Conservation (phyloP, 441 rosid genomes). For the Erodium trifolium region DNA sequence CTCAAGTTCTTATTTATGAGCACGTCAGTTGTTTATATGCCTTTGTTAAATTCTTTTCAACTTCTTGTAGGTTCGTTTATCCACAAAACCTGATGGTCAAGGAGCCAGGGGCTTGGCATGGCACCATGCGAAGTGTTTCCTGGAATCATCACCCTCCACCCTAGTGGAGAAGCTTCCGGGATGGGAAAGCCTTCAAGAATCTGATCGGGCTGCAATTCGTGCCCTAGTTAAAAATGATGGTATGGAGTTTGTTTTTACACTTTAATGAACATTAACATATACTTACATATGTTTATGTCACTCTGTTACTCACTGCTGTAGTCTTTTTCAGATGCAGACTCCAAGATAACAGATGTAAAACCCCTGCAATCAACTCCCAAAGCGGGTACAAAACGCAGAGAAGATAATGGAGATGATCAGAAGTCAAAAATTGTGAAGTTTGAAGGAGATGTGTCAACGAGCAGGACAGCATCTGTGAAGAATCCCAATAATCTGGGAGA, state of each 20-base stretch:
- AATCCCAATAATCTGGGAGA: constrained; percentile 13
- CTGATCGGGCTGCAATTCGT: constrained; percentile 50
- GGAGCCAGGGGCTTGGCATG: constrained; percentile 67
- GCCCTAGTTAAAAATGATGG: neutral
- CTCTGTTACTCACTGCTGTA: neutral
- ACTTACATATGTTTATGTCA: too few species aligned
- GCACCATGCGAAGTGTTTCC: constrained; percentile 77
- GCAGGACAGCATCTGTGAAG: constrained; percentile 26
- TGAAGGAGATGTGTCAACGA: constrained; percentile 35
- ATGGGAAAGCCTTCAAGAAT: constrained; percentile 56
- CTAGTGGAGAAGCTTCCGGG: constrained; percentile 62
- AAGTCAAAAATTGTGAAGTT: constrained; percentile 52
- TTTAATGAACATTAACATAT: neutral
- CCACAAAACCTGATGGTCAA: constrained; percentile 61
- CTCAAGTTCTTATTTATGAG: neutral
- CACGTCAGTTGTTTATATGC: neutral
- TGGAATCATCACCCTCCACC: constrained; percentile 42
- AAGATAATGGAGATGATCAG: constrained; percentile 31
- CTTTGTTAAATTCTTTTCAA: constrained; percentile 6
- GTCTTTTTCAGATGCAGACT: neutral
- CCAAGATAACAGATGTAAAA: neutral
- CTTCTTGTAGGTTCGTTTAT: constrained; percentile 61
- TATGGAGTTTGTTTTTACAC: neutral
- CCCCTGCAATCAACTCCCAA: constrained; percentile 24
- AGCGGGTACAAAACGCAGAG: constrained; percentile 59